Conservation (phyloP, 106 monocot species). For the Dioscorea alata region DNA sequence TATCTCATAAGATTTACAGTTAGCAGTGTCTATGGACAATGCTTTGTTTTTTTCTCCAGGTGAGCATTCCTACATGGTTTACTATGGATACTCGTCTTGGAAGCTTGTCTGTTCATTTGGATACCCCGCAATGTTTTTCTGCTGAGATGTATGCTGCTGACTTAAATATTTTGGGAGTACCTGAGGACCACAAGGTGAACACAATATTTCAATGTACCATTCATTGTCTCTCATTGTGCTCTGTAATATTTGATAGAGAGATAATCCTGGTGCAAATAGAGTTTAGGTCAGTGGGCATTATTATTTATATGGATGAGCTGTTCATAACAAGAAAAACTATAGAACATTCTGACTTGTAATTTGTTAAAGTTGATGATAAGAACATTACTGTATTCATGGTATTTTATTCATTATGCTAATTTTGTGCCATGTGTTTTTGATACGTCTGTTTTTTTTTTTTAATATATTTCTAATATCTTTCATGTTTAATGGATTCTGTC, state of each 20-base stretch:
- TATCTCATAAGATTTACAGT: background rate
- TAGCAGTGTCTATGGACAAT: background rate
- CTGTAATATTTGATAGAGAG: too few relatives aligned
- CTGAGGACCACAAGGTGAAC: constrained; percentile 81
- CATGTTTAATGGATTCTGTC: too few relatives aligned
- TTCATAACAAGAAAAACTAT: too few relatives aligned
- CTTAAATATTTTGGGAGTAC: constrained; percentile 56
- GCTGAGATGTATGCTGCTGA: constrained; percentile 97
- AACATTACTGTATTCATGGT: too few relatives aligned
- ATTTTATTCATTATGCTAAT: too few relatives aligned
- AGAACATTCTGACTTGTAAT: too few relatives aligned
- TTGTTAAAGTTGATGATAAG: too few relatives aligned
- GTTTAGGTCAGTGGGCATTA: too few relatives aligned
- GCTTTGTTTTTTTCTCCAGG: constrained; percentile 27
- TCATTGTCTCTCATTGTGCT: too few relatives aligned
- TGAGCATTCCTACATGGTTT: constrained; percentile 96
- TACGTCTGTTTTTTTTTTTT: background rate
- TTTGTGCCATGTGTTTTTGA: too few relatives aligned
- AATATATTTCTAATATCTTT: background rate
- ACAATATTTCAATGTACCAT: background rate
- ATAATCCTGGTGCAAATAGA: too few relatives aligned
- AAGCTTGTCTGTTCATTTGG: constrained; percentile 85
- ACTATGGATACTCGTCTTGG: constrained; percentile 91
- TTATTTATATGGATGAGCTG: too few relatives aligned
- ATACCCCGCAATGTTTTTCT: constrained; percentile 91